These are phyloP conservation scores for Torulaspora pretoriensis DNA, from an alignment of 1,139 yeast genomes.

Conservation along the genomic window DNA sequence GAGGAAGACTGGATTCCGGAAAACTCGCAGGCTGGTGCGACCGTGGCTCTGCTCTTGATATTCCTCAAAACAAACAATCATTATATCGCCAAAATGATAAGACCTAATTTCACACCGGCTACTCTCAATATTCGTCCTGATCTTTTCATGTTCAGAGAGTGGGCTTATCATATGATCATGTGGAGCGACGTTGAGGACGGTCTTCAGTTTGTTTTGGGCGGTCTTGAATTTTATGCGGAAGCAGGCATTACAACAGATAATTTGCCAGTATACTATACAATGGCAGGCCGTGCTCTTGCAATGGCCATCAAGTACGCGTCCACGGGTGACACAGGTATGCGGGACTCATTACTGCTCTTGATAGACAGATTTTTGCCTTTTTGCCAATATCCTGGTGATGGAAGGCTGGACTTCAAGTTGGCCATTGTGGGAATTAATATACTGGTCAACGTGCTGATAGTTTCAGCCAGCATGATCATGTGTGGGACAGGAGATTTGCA, in stretches of 20 bases:
- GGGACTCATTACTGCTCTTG: constrained; percentile 55
- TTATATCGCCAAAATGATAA: constrained; percentile 46
- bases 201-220: constrained; percentile 52
- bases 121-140: constrained; percentile 74
- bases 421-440: constrained; percentile 55
- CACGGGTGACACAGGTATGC: constrained; percentile 51
- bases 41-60: constrained; percentile 70
- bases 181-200: constrained; percentile 64
- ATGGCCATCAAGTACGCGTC: constrained; percentile 79
- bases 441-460: constrained; percentile 55
- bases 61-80: constrained; percentile 64
- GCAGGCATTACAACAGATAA: constrained; percentile 54
- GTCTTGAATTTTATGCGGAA: constrained; percentile 26
- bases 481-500: constrained; percentile 90
- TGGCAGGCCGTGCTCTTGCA: constrained; percentile 74
- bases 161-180: constrained; percentile 67
- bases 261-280: constrained; percentile 57
- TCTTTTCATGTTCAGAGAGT: constrained; percentile 60
- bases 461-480: constrained; percentile 71
- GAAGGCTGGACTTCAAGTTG: constrained; percentile 57
- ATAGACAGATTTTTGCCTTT: constrained; percentile 61
- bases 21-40: constrained; percentile 76
- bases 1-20: constrained; percentile 64
- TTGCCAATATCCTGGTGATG: constrained; percentile 43
- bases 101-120: constrained; percentile 8